Conservation (phyloP, 192 early-diverging fungal species). For the Backusella circina region DNA sequence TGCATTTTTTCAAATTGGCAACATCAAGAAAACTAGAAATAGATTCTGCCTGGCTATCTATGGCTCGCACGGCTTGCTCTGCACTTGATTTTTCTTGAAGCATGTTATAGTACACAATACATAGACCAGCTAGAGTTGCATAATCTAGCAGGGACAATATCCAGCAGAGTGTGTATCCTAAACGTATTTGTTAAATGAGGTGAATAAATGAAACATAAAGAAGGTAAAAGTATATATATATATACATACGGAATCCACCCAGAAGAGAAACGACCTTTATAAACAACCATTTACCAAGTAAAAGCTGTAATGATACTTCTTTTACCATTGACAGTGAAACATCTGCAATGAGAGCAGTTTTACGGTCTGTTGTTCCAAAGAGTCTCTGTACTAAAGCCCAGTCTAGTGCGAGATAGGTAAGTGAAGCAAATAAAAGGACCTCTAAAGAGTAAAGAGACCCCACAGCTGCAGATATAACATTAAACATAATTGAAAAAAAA, state of each 20-base stretch:
- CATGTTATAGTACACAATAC: background rate
- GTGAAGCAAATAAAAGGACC: background rate
- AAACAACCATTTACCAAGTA: background rate
- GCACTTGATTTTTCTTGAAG: background rate
- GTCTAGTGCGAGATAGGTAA: background rate
- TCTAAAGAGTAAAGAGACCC: background rate
- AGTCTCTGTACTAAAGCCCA: background rate
- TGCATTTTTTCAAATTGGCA: background rate
- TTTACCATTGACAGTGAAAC: background rate
- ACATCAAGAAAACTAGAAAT: background rate
- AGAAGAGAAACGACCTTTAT: background rate
- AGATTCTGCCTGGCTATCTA: background rate
- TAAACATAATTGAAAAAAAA: background rate
- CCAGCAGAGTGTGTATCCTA: background rate
- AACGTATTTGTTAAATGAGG: background rate
- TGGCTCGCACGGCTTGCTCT: background rate
- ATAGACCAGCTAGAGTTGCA: background rate
- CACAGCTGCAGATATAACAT: background rate
- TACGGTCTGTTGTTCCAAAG: background rate
- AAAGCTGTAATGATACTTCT: background rate
- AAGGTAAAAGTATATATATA: background rate
- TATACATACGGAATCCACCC: background rate
- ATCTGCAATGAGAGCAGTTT: background rate
- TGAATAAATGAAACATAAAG: background rate
- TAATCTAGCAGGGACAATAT: background rate